Evolutionary conservation across 768 basidiomycete species (phyloP).

Genomic region (Boletus barrowsii): DNA sequence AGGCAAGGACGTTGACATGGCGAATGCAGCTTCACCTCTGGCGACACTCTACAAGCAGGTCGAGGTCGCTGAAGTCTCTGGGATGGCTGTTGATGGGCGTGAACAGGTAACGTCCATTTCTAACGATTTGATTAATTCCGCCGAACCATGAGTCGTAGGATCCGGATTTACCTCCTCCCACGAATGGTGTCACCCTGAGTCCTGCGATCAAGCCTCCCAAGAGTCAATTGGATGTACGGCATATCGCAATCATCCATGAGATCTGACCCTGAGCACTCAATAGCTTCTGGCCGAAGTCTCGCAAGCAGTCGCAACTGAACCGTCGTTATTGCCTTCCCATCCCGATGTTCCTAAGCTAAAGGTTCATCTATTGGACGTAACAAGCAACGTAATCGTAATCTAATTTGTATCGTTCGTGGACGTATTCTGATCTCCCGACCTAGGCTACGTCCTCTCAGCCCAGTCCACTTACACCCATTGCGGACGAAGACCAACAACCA

Average conservation of each 20-base stretch:
- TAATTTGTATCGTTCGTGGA: neutral
- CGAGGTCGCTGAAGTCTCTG: neutral
- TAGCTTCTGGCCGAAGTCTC: conserved; percentile 30
- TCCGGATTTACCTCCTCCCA: neutral
- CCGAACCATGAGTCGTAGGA: conserved; percentile 9
- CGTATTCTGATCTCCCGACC: neutral
- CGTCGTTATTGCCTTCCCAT: conserved; percentile 25
- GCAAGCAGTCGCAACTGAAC: conserved; percentile 29
- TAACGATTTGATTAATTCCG: neutral
- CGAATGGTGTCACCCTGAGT: conserved; percentile 2
- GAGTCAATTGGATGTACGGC: conserved; percentile 29
- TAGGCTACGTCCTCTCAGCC: conserved; percentile 20
- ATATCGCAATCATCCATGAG: conserved; percentile 6
- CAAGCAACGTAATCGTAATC: conserved; percentile 18
- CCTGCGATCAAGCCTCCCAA: conserved; percentile 15
- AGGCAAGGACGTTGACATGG: neutral
- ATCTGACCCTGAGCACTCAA: conserved; percentile 17
- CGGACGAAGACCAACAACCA: conserved; percentile 7
- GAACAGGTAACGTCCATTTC: conserved; percentile 20
- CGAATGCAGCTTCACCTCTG: neutral
- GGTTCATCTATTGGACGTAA: conserved; percentile 1
- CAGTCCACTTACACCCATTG: conserved; percentile 21
- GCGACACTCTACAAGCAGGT: conserved; percentile 1
- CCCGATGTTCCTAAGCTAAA: conserved; percentile 21
- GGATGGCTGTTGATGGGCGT: conserved; percentile 17